A percentile compares a stretch with the other conserved stretches of the same genome.
Evolutionary conservation across 2,329 filamentous ascomycete genomes (phyloP).

Genomic region (Sarocladium brachiariae): DNA sequence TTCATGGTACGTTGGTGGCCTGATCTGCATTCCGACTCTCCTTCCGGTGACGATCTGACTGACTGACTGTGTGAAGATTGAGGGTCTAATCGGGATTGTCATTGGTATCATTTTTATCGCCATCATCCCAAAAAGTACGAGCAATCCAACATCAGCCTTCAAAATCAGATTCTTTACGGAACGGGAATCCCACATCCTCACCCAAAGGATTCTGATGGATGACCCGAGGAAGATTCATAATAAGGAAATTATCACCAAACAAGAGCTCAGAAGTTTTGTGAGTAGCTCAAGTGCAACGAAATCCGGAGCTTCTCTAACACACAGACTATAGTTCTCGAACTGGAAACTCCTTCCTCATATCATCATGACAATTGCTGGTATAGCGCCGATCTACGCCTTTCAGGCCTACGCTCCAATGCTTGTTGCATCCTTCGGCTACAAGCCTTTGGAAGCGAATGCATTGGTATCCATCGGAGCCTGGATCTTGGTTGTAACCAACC

Average conservation of each 20-base stretch:
- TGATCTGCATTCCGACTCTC: neutral
- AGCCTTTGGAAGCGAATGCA: conserved; percentile 41
- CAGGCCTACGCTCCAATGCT: conserved; percentile 38
- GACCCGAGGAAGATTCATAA: neutral
- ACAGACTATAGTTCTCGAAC: neutral
- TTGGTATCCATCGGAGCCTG: conserved; percentile 42
- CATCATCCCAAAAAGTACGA: neutral
- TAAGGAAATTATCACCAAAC: neutral
- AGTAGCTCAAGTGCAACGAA: neutral
- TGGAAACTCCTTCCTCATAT: neutral
- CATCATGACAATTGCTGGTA: conserved; percentile 3
- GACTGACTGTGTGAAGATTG: neutral
- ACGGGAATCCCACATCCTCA: neutral
- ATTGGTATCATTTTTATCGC: neutral
- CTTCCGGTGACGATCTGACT: neutral
- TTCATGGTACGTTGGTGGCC: neutral
- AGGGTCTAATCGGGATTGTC: neutral
- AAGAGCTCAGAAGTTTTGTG: neutral
- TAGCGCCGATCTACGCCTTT: neutral
- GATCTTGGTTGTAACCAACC: neutral
- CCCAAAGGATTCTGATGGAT: neutral
- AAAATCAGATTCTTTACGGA: neutral
- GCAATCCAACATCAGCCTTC: neutral
- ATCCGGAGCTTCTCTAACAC: neutral
- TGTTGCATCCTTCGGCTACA: conserved; percentile 46